These are phyloP conservation scores for Coemansia sp. DNA, from an alignment of 192 early-diverging fungal species.

Conservation along the genomic window DNA sequence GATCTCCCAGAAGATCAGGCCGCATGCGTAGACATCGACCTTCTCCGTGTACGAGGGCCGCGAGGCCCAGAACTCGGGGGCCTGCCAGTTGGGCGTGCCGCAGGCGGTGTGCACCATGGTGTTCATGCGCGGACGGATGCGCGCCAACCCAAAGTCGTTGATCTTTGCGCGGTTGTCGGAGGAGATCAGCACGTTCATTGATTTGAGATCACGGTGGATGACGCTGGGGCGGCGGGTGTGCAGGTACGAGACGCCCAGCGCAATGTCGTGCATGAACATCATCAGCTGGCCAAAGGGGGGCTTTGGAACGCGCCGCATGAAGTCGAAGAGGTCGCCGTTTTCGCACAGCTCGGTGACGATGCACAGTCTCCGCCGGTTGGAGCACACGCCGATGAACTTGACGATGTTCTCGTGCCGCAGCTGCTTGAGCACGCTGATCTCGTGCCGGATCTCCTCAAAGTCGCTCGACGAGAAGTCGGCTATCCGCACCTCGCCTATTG, in stretches of 20 bases:
- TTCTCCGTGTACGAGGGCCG: constrained; percentile 76
- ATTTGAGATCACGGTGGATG: constrained; percentile 77
- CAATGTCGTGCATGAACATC: constrained; percentile 79
- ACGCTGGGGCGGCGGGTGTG: constrained; percentile 72
- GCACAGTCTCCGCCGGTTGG: constrained; percentile 64
- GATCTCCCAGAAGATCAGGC: constrained; percentile 79
- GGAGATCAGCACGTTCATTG: constrained; percentile 70
- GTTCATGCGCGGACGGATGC: constrained; percentile 69
- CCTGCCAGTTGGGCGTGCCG: constrained; percentile 82
- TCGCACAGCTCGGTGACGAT: constrained; percentile 76
- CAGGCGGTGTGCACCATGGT: constrained; percentile 74
- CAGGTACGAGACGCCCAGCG: constrained; percentile 69
- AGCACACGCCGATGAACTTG: constrained; percentile 72
- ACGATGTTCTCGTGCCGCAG: constrained; percentile 76
- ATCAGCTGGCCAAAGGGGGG: constrained; percentile 68
- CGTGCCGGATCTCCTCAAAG: constrained; percentile 72
- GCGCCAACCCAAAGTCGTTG: constrained; percentile 80
- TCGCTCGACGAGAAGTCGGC: constrained; percentile 69
- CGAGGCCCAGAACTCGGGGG: constrained; percentile 73
- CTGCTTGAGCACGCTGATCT: constrained; percentile 76
- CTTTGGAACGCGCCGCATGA: constrained; percentile 63
- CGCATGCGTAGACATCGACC: constrained; percentile 71
- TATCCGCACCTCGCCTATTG: constrained; percentile 70
- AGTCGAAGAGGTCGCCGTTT: constrained; percentile 75
- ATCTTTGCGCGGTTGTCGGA: constrained; percentile 71